Percentiles rank a stretch among this genome's conserved stretches.
Conservation (phyloP, 495 filamentous ascomycete genomes). For the Aspergillus cristatus region DNA sequence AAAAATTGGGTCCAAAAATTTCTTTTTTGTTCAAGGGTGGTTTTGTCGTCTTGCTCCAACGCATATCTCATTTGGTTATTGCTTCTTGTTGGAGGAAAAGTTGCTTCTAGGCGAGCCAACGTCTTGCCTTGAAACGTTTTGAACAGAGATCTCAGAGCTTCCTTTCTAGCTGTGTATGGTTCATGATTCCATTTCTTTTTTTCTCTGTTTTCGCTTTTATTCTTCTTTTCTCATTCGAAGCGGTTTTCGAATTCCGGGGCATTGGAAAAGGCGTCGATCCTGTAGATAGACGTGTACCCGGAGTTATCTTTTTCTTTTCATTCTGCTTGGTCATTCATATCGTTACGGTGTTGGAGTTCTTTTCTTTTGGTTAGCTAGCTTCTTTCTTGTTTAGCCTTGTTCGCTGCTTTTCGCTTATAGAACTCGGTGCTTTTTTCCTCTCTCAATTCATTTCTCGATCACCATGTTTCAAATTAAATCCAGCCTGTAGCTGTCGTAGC, state of each 20-base stretch:
- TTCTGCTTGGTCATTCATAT: no score
- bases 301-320: not conserved
- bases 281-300: conserved; percentile 20
- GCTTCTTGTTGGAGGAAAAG: no score
- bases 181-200: no score
- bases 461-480: not conserved
- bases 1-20: not conserved
- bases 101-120: no score
- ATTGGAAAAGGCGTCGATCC: conserved; percentile 16
- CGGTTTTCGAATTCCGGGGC: no score
- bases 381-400: not conserved
- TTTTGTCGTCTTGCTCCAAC: not conserved
- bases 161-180: no score
- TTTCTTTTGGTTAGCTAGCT: not conserved
- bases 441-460: no score
- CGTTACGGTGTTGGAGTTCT: no score
- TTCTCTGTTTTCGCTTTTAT: not conserved
- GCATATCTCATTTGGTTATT: no score
- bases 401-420: not conserved
- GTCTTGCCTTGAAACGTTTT: no score
- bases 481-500: not conserved
- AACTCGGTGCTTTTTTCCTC: no score
- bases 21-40: not conserved
- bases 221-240: conserved; percentile 2
- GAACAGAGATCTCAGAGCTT: no score